Base-by-base conservation (phyloP, 192 early-diverging fungal species). In the Backusella sp. region DNA sequence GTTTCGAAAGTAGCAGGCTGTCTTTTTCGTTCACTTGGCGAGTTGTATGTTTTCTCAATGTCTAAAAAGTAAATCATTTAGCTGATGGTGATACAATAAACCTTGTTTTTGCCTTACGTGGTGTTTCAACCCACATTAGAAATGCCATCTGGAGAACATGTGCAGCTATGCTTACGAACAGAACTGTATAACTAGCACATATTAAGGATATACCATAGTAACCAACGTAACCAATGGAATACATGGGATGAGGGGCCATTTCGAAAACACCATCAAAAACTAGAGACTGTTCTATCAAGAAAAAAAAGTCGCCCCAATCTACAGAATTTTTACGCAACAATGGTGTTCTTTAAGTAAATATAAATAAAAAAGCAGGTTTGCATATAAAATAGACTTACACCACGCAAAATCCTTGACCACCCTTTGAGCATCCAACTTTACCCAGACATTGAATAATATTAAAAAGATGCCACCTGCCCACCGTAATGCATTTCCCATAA, bases 301-400 rank as follows among this genome's bases (percentile, higher is more conserved):
- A 98, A 86, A 99, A 99, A 79, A 99, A 99, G 80, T 98, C 96
- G 68, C 97, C 97, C 97, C 97, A 99, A 84, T 99, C 94, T 94
- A 46, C 14, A 26, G 19, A 3, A 5, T 26, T 4, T 32, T 70
- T 70, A 28, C 19, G 23, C 1, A 36, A 68, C 3, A 67, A 73
- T 21, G 17, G n/a, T 32, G 6, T 32, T 32, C 2, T 32, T 32
- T 32, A 32, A 3, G 3, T 32, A 32, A 32, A 32, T 32, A 39
- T 36, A 28, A 62, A 75, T 17, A 66, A 32, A 52, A 19, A 68
- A 21, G 15, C 17, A 72, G 26, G 44, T 73, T 39, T 74, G 4
- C 35, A 26, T 28, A 21, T 46, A 4, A 49, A 49, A 49, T 21
- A 70, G 39, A 88, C 90, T 89, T 88, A 95, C 94, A 99, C 95